A percentile compares a stretch with the other conserved stretches of the same genome.
phyloP scores from a whole-genome alignment of 306 rosid genomes.

The Casuarina cunninghamiana region DNA sequence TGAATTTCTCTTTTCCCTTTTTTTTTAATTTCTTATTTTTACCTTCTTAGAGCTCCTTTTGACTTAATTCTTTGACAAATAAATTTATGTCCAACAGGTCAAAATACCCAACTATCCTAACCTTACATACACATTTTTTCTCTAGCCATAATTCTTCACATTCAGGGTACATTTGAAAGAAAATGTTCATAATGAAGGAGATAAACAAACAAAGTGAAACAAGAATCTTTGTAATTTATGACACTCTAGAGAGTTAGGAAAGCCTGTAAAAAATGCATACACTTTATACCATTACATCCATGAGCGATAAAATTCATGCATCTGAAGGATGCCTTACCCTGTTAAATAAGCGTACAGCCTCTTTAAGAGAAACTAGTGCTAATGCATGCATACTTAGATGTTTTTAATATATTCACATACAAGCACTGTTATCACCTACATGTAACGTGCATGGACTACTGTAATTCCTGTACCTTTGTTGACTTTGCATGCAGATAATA shows the following conservation, averaged over 20 bases:
- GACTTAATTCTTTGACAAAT: too few relatives aligned
- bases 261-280: background rate
- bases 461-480: conserved; percentile 68
- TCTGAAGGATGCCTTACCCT: background rate
- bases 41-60: background rate
- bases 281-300: background rate
- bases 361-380: background rate
- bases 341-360: background rate
- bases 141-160: background rate
- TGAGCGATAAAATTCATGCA: background rate
- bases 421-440: background rate
- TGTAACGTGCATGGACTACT: background rate
- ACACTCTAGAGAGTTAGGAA: background rate
- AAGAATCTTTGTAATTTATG: background rate
- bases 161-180: background rate
- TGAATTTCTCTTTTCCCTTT: too few relatives aligned
- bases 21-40: too few relatives aligned
- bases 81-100: background rate
- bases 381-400: background rate
- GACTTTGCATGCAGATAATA: conserved; percentile 93
- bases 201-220: background rate
- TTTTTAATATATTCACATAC: background rate
- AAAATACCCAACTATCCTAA: background rate
- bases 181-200: background rate
- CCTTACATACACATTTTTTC: too few relatives aligned